Conservation (phyloP, 495 filamentous ascomycete genomes). For the Hyaloscypha hepaticicola region DNA sequence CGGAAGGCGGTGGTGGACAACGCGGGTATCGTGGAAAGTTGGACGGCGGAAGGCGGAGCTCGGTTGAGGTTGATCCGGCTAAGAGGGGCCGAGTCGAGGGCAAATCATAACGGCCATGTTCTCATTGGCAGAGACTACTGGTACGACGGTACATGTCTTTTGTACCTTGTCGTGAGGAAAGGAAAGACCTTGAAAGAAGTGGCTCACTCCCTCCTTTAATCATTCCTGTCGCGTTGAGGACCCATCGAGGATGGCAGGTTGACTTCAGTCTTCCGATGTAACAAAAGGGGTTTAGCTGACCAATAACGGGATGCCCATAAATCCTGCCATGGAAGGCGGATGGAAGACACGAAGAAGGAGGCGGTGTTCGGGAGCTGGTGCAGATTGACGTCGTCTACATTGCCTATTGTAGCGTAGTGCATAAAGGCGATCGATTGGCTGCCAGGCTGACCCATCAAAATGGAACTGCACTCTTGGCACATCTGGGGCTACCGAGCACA, state of each 20-base stretch:
- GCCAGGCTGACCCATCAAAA: not conserved
- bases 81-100: too few relatives aligned
- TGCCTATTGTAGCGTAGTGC: slow-evolving; percentile 7
- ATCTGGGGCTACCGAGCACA: not conserved
- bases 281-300: not conserved
- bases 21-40: too few relatives aligned
- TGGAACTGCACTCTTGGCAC: not conserved
- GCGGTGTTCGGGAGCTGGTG: slow-evolving; percentile 4
- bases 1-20: not conserved
- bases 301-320: not conserved
- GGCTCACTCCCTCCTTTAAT: not conserved
- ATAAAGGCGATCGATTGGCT: not conserved
- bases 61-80: too few relatives aligned
- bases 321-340: slow-evolving; percentile 17
- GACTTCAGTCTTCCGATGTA: not conserved
- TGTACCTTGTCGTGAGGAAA: not conserved
- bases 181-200: not conserved
- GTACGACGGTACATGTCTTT: not conserved
- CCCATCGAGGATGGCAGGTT: not conserved
- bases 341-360: slow-evolving; percentile 27
- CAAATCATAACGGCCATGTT: not conserved
- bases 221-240: not conserved
- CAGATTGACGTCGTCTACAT: slow-evolving; percentile 5
- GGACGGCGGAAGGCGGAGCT: too few relatives aligned
- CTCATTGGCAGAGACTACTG: not conserved